Evolutionary conservation across 805 yeast genomes (phyloP).

Genomic region (Sugiyamaella marilandica): DNA sequence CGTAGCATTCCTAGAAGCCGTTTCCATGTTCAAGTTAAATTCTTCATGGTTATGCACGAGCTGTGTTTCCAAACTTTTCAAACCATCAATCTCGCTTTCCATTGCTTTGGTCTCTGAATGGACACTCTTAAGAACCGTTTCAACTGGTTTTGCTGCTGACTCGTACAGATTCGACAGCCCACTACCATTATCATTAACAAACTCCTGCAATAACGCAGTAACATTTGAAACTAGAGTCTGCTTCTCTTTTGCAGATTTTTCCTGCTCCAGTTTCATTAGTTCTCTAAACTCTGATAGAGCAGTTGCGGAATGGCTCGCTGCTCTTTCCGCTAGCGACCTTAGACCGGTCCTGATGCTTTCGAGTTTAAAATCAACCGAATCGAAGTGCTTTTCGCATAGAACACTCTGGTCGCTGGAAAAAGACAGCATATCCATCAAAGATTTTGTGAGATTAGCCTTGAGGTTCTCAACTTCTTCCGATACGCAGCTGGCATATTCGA

Average conservation of each 20-base stretch:
- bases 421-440: not conserved
- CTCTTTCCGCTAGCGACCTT: not conserved
- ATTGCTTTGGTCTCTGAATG: not conserved
- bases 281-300: not conserved
- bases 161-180: not conserved
- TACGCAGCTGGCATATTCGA: not conserved
- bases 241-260: not conserved
- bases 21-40: no score
- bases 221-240: slow-evolving; percentile 1
- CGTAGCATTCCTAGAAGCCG: no score
- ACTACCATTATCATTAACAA: not conserved
- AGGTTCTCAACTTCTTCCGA: not conserved
- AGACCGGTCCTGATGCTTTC: not conserved
- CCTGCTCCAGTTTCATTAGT: slow-evolving; percentile 1
- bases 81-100: not conserved
- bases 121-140: not conserved
- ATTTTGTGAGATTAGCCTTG: not conserved
- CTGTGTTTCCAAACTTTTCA: no score
- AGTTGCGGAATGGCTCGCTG: not conserved
- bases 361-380: not conserved
- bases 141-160: not conserved
- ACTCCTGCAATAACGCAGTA: slow-evolving; percentile 5
- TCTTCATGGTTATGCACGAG: no score
- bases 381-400: not conserved
- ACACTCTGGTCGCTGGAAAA: not conserved